These are phyloP conservation scores for Kodamaea ohmeri DNA, from an alignment of 1,139 yeast species.

Conservation along the genomic window DNA sequence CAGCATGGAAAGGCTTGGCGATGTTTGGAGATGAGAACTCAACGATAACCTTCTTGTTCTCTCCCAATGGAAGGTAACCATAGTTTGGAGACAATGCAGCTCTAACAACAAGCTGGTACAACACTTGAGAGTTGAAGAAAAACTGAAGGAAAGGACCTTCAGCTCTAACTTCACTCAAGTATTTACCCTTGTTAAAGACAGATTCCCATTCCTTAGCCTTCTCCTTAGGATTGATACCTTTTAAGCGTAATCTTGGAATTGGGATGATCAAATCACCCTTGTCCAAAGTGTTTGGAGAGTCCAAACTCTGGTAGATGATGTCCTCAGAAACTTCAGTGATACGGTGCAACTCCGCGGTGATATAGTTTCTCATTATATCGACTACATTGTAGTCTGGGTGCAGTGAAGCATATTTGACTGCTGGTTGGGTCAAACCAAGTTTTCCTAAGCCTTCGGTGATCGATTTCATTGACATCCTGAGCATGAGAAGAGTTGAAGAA, in stretches of 20 bases:
- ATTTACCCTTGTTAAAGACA: conserved; percentile 64
- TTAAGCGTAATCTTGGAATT: conserved; percentile 86
- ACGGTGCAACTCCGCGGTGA: conserved; percentile 71
- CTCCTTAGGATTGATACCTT: conserved; percentile 81
- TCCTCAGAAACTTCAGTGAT: conserved; percentile 69
- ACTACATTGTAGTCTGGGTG: conserved; percentile 72
- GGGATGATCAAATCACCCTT: conserved; percentile 94
- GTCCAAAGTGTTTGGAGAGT: conserved; percentile 80
- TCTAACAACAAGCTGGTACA: conserved; percentile 67
- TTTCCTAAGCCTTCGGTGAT: conserved; percentile 36
- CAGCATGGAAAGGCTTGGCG: conserved; percentile 99
- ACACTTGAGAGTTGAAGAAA: conserved; percentile 64
- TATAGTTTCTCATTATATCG: conserved; percentile 85
- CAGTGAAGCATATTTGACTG: conserved; percentile 34
- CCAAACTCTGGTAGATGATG: conserved; percentile 80
- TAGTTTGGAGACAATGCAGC: conserved; percentile 62
- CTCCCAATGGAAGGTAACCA: conserved; percentile 77
- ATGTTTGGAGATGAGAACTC: conserved; percentile 98
- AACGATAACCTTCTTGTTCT: conserved; percentile 67
- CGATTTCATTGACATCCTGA: conserved; percentile 19
- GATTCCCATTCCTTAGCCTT: conserved; percentile 83
- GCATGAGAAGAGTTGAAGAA: conserved; percentile 3
- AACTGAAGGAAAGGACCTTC: conserved; percentile 93
- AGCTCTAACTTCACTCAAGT: conserved; percentile 66
- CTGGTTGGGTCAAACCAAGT: conserved; percentile 37